phyloP scores from a whole-genome alignment of 495 filamentous ascomycete species.

The Cercophora newfieldiana region DNA sequence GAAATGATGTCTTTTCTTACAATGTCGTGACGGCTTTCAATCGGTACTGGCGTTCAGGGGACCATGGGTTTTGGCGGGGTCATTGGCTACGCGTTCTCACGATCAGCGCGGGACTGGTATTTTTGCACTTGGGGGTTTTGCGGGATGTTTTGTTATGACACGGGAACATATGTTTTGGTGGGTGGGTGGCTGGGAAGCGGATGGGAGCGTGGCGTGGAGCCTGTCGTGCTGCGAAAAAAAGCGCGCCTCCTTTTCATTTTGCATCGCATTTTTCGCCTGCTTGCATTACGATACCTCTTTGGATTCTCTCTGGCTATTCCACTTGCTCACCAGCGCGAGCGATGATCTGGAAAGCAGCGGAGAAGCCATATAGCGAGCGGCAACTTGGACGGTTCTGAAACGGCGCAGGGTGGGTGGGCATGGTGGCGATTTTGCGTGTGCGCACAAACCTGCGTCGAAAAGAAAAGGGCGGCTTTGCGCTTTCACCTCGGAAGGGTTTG shows the following conservation, averaged over 20 bases:
- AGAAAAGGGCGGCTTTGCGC: background rate
- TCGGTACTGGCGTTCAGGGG: conserved; percentile 25
- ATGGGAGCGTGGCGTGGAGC: background rate
- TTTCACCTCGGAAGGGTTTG: background rate
- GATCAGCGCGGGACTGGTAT: conserved; percentile 7
- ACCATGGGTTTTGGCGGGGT: conserved; percentile 12
- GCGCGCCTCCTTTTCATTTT: conserved; percentile 10
- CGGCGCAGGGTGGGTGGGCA: conserved; percentile 3
- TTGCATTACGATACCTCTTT: conserved; percentile 7
- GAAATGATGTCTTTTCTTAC: conserved; percentile 22
- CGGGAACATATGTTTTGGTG: background rate
- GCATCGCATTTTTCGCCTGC: conserved; percentile 12
- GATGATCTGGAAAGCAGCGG: background rate
- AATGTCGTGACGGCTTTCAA: conserved; percentile 25
- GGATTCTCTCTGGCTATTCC: background rate
- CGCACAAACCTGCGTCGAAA: conserved; percentile 5
- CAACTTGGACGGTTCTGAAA: background rate
- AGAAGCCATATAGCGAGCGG: background rate
- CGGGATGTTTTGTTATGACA: conserved; percentile 2
- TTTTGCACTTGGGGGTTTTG: conserved; percentile 7
- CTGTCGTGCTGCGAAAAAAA: background rate
- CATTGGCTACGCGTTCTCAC: conserved; percentile 14
- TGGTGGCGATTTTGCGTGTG: background rate
- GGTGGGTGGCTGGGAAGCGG: background rate
- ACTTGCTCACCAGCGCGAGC: background rate